Conservation (phyloP, 169 alveolate species). For the Blepharisma undulans region DNA sequence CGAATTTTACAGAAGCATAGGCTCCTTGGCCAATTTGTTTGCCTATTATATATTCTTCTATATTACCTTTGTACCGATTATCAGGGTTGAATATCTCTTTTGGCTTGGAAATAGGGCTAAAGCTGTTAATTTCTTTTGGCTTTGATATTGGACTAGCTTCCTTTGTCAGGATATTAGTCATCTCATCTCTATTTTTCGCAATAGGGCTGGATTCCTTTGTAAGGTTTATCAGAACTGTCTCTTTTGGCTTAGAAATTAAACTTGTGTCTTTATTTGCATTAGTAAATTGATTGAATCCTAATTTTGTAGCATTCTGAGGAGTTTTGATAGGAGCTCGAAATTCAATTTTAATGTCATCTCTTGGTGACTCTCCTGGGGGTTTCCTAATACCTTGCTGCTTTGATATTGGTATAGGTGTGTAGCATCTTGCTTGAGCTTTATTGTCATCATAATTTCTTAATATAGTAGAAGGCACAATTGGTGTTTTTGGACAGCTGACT, state of each 20-base stretch:
- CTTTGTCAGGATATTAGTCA: neutral
- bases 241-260: neutral
- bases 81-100: neutral
- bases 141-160: neutral
- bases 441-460: neutral
- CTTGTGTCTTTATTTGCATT: neutral
- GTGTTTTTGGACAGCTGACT: neutral
- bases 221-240: neutral
- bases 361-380: neutral
- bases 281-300: neutral
- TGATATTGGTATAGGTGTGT: neutral
- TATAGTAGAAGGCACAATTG: neutral
- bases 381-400: neutral
- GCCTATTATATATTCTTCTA: slow-evolving; percentile 68
- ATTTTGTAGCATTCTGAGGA: neutral
- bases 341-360: neutral
- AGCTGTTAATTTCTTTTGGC: neutral
- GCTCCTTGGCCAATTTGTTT: slow-evolving; percentile 86
- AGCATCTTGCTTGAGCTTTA: neutral
- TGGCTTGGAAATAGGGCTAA: neutral
- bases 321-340: neutral
- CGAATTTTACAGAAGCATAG: slow-evolving; percentile 87
- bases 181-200: neutral
- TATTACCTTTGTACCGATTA: neutral
- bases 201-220: neutral